Conservation (phyloP, 805 yeast genomes). For the Saccharomycopsis javanensis region DNA sequence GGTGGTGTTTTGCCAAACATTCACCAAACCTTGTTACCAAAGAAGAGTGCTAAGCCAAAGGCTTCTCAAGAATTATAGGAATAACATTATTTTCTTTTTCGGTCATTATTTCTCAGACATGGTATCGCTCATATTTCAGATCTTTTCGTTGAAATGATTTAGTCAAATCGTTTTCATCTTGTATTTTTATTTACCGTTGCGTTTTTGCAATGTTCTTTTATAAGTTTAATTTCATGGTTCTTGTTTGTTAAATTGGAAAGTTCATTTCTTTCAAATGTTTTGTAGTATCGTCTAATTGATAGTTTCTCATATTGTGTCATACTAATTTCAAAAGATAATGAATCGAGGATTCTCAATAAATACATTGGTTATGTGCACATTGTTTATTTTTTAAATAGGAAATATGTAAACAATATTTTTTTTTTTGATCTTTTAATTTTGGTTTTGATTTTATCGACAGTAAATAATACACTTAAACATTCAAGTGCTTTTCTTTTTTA, state of each 20-base stretch:
- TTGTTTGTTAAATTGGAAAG: neutral
- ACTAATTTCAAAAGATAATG: too few species aligned
- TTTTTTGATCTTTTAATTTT: neutral
- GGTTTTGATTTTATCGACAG: neutral
- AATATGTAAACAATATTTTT: neutral
- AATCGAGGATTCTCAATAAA: too few species aligned
- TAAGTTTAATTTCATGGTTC: neutral
- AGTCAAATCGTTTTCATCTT: too few species aligned
- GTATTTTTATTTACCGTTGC: neutral
- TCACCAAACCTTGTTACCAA: slow-evolving; percentile 84
- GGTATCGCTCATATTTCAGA: too few species aligned
- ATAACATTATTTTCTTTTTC: too few species aligned
- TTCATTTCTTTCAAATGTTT: neutral
- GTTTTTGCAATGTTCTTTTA: neutral
- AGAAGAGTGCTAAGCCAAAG: slow-evolving; percentile 55
- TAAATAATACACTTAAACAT: neutral
- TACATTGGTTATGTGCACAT: neutral
- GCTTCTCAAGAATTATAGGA: slow-evolving; percentile 58
- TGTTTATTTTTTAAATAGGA: neutral
- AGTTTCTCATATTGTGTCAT: neutral
- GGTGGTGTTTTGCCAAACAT: slow-evolving; percentile 95
- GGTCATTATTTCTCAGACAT: too few species aligned
- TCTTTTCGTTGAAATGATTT: too few species aligned
- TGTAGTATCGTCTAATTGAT: neutral
- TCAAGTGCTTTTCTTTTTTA: neutral